These are phyloP conservation scores for Calonectria pauciramosa DNA, from an alignment of 2,329 filamentous ascomycete species.

Conservation along the genomic window DNA sequence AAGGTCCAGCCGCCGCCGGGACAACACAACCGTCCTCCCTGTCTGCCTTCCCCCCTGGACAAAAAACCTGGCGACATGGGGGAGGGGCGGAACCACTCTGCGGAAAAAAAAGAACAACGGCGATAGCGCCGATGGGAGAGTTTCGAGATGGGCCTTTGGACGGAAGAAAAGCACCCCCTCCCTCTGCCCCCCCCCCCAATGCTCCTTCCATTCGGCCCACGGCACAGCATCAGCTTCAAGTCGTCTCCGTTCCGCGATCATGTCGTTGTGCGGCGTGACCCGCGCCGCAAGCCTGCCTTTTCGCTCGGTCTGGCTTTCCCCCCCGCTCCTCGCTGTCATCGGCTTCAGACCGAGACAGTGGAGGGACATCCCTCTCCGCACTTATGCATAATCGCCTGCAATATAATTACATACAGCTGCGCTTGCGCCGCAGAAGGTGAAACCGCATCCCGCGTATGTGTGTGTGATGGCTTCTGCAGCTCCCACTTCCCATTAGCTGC, in stretches of 20 bases:
- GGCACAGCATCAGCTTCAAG: background rate
- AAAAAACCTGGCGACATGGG: background rate
- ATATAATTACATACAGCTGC: conserved; percentile 3
- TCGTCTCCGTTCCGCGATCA: background rate
- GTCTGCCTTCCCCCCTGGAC: background rate
- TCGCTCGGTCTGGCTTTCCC: background rate
- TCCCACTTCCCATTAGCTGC: background rate
- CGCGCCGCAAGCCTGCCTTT: background rate
- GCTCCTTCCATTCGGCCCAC: background rate
- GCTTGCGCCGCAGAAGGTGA: background rate
- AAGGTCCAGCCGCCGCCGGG: background rate
- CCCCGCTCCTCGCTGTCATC: background rate
- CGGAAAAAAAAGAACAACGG: background rate
- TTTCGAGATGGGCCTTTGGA: background rate
- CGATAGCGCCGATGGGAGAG: background rate
- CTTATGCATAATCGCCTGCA: conserved; percentile 8
- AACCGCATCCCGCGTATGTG: background rate
- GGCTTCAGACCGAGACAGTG: background rate
- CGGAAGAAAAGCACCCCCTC: background rate
- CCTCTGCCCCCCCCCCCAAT: background rate
- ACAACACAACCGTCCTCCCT: background rate
- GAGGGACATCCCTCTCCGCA: background rate
- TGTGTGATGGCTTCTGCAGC: background rate
- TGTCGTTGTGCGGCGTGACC: background rate
- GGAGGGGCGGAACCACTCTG: background rate